Evolutionary conservation across 78 protist genomes (phyloP).

Genomic region (Dictyostelium citrinum): DNA sequence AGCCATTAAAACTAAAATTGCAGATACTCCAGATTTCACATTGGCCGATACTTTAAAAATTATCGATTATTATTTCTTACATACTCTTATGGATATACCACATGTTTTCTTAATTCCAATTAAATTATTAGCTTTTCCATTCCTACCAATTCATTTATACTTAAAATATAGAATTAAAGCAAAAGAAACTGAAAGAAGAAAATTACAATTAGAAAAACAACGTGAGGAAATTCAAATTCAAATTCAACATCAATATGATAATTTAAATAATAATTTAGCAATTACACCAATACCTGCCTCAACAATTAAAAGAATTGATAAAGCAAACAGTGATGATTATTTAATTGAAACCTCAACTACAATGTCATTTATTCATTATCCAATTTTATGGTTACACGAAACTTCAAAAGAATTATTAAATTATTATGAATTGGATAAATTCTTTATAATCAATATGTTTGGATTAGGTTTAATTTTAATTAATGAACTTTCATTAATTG

Average conservation of each 20-base stretch:
- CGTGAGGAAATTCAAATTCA: not conserved
- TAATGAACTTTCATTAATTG: slow-evolving; percentile 24
- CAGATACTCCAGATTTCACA: not conserved
- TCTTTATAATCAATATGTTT: slow-evolving; percentile 20
- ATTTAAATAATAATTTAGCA: not conserved
- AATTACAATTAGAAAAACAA: not conserved
- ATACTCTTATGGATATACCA: slow-evolving; percentile 46
- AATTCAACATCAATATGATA: not conserved
- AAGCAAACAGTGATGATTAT: no score
- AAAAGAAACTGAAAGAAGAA: not conserved
- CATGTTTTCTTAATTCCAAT: slow-evolving; percentile 45
- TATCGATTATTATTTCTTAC: not conserved
- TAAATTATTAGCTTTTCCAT: not conserved
- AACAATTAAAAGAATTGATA: no score
- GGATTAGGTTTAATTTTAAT: not conserved
- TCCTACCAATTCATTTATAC: slow-evolving; percentile 43
- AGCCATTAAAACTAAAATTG: not conserved
- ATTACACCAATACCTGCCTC: no score
- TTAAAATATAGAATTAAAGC: not conserved
- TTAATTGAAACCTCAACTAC: not conserved
- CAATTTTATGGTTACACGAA: not conserved
- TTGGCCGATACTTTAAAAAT: not conserved
- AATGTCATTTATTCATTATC: not conserved
- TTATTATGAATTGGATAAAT: slow-evolving; percentile 41
- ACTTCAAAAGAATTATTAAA: not conserved